phyloP scores from a whole-genome alignment of 768 basidiomycete genomes.

The Mycena filopes region DNA sequence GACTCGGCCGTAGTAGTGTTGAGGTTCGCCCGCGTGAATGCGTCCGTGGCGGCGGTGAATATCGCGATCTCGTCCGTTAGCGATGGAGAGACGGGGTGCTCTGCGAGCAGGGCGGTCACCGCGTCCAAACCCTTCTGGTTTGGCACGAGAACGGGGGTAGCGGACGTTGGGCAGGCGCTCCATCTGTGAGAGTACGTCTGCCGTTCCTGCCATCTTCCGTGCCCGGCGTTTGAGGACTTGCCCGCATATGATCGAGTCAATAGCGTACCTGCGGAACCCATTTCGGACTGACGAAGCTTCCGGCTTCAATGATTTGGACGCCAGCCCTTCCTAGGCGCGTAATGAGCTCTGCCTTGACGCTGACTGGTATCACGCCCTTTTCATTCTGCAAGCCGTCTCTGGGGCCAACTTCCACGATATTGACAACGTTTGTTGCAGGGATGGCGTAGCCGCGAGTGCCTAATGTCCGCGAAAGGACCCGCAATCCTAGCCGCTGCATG shows the following conservation, averaged over 20 bases:
- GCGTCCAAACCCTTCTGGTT: conserved; percentile 82
- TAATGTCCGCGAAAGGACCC: neutral
- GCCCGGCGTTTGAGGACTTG: conserved; percentile 6
- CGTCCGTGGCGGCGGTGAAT: conserved; percentile 90
- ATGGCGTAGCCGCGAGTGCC: conserved; percentile 36
- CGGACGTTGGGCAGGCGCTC: conserved; percentile 64
- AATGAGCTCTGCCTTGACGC: conserved; percentile 83
- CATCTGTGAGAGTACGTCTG: conserved; percentile 73
- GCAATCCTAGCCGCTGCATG: neutral
- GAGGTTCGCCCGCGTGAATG: conserved; percentile 87
- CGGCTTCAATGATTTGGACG: conserved; percentile 77
- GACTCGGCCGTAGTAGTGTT: conserved; percentile 81
- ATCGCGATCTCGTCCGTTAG: conserved; percentile 87
- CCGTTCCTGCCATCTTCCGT: conserved; percentile 86
- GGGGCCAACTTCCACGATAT: conserved; percentile 91
- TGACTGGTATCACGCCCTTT: conserved; percentile 73
- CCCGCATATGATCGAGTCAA: too few species aligned
- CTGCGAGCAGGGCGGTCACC: conserved; percentile 66
- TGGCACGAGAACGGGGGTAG: conserved; percentile 84
- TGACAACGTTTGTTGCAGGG: conserved; percentile 52
- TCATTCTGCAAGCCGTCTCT: conserved; percentile 95
- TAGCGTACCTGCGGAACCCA: conserved; percentile 88
- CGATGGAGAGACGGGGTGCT: conserved; percentile 51
- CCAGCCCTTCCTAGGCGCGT: conserved; percentile 78
- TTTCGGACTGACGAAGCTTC: conserved; percentile 93